Percentiles rank a stretch among this genome's conserved stretches.
Evolutionary conservation across 495 filamentous ascomycete species (phyloP).

Genomic region (Neurospora sp.): DNA sequence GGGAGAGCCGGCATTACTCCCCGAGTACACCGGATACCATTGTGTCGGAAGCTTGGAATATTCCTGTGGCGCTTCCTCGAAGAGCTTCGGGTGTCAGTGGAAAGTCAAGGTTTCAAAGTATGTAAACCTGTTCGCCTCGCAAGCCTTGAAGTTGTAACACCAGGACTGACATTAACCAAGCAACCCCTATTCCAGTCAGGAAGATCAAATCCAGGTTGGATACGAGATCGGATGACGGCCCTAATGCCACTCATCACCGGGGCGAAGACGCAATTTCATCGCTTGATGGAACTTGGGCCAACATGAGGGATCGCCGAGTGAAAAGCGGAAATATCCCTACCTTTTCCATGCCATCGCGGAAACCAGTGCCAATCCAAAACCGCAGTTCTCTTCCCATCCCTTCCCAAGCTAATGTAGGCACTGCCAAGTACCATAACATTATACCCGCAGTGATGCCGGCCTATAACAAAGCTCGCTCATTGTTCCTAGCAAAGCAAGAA

Average conservation of each 20-base stretch:
- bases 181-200: not conserved
- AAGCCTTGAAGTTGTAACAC: not conserved
- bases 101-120: not conserved
- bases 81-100: constrained; percentile 4
- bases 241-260: not conserved
- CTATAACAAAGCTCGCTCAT: constrained; percentile 9
- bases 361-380: not conserved
- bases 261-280: not conserved
- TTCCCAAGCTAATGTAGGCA: not conserved
- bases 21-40: constrained; percentile 8
- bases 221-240: not conserved
- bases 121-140: not conserved
- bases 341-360: not conserved
- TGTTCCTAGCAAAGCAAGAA: constrained; percentile 28
- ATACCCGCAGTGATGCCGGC: not conserved
- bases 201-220: not conserved
- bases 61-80: constrained; percentile 11
- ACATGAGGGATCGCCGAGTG: not conserved
- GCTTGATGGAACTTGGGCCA: not conserved
- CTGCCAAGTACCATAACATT: not conserved
- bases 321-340: not conserved
- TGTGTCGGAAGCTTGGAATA: constrained; percentile 9
- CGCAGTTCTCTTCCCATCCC: not conserved
- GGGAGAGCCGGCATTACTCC: constrained; percentile 1
- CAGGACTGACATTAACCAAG: not conserved